These are phyloP conservation scores for Verbena officinalis DNA, from an alignment of 257 asterid species.

Conservation along the genomic window DNA sequence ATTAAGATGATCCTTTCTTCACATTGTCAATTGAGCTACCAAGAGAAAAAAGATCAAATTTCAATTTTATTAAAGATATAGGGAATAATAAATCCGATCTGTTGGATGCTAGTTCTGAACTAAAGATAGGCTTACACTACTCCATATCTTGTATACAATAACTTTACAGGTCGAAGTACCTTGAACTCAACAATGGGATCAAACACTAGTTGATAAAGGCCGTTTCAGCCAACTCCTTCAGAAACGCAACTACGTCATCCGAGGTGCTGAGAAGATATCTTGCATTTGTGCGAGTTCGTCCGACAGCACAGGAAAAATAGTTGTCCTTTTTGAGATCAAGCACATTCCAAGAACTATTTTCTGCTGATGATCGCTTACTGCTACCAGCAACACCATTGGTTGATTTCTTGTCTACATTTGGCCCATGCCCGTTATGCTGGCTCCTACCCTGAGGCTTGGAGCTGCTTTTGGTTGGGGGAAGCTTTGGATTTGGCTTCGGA, in stretches of 20 bases:
- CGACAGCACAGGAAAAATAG: slow-evolving; percentile 92
- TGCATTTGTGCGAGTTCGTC: slow-evolving; percentile 79
- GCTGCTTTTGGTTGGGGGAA: slow-evolving; percentile 46
- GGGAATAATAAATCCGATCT: too few species aligned
- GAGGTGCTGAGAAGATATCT: slow-evolving; percentile 67
- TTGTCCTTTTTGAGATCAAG: slow-evolving; percentile 92
- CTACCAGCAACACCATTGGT: slow-evolving; percentile 14
- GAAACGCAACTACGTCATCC: slow-evolving; percentile 66
- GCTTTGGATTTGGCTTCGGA: slow-evolving; percentile 49
- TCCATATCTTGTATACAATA: neutral
- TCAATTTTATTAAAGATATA: too few species aligned
- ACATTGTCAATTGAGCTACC: too few species aligned
- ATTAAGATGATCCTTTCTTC: too few species aligned
- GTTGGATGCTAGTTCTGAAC: too few species aligned
- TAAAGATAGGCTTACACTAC: neutral
- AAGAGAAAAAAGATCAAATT: neutral
- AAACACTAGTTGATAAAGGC: slow-evolving; percentile 23
- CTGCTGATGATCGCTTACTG: slow-evolving; percentile 43
- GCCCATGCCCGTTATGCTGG: slow-evolving; percentile 26
- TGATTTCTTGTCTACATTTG: slow-evolving; percentile 43
- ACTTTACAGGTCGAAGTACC: neutral
- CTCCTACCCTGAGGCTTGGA: slow-evolving; percentile 44
- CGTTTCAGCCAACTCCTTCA: slow-evolving; percentile 57
- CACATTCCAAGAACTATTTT: slow-evolving; percentile 69
- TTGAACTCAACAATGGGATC: slow-evolving; percentile 21